A percentile compares a stretch with the other conserved stretches of the same genome.
Conservation (phyloP, 352 stramenopile species). For the Phytophthora fragariae region DNA sequence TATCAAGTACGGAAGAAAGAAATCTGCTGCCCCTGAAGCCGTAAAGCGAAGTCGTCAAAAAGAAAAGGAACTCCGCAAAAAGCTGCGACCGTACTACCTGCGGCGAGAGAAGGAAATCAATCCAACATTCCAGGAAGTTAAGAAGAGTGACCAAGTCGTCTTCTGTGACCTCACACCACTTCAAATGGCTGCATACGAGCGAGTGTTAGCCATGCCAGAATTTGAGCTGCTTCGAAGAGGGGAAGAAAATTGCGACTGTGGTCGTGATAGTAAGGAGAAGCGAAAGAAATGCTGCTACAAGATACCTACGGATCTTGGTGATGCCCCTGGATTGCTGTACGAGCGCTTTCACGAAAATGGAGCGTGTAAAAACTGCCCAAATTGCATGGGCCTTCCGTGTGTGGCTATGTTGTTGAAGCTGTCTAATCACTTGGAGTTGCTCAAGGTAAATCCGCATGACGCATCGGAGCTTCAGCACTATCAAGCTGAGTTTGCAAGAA, state of each 20-base stretch:
- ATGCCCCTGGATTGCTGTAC: conserved; percentile 56
- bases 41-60: conserved; percentile 71
- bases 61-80: conserved; percentile 67
- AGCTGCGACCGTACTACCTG: conserved; percentile 73
- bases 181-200: conserved; percentile 75
- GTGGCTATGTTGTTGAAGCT: conserved; percentile 81
- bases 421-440: conserved; percentile 82
- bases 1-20: conserved; percentile 87
- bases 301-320: conserved; percentile 40
- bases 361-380: conserved; percentile 67
- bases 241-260: conserved; percentile 74
- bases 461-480: conserved; percentile 61
- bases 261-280: conserved; percentile 59
- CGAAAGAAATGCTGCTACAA: conserved; percentile 77
- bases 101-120: conserved; percentile 82
- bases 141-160: conserved; percentile 82
- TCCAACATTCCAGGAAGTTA: conserved; percentile 70
- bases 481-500: conserved; percentile 58
- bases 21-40: conserved; percentile 70
- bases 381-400: conserved; percentile 78
- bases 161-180: conserved; percentile 81
- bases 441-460: conserved; percentile 77
- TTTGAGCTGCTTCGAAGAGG: conserved; percentile 71
- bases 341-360: conserved; percentile 65
- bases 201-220: conserved; percentile 76